A percentile compares a stretch with the other conserved stretches of the same genome.
These are phyloP conservation scores for Trichoderma asperelloides DNA, from an alignment of 495 filamentous ascomycete species.

Conservation along the genomic window DNA sequence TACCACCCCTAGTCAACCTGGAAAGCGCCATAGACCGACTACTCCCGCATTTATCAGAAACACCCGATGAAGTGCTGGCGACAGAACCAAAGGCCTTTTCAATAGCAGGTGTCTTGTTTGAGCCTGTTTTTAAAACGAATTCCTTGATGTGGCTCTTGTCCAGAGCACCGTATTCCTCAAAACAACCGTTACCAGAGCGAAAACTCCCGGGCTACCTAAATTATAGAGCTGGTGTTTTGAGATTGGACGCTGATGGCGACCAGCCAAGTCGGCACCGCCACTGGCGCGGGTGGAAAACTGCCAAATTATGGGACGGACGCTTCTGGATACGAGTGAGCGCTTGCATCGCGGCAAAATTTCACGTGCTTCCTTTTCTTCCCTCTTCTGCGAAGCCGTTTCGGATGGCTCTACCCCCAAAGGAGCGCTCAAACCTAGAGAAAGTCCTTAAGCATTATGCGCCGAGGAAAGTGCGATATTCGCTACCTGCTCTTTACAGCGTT, in stretches of 20 bases:
- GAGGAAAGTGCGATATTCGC: constrained; percentile 42
- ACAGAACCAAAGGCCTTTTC: constrained; percentile 38
- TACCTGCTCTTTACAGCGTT: constrained; percentile 37
- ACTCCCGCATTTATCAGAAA: constrained; percentile 10
- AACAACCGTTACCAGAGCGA: constrained; percentile 13
- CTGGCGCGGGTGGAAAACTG: constrained; percentile 25
- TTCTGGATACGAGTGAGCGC: constrained; percentile 66
- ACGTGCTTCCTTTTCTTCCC: constrained; percentile 42
- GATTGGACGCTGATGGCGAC: not conserved
- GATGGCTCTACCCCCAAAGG: constrained; percentile 19
- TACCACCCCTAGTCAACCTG: constrained; percentile 22
- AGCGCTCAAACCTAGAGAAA: constrained; percentile 18
- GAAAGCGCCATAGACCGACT: constrained; percentile 27
- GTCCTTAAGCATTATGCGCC: constrained; percentile 37
- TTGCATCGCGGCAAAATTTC: constrained; percentile 25
- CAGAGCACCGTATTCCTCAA: constrained; percentile 29
- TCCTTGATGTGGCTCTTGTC: constrained; percentile 29
- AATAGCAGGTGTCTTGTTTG: constrained; percentile 45
- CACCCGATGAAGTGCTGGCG: constrained; percentile 20
- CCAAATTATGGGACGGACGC: constrained; percentile 67
- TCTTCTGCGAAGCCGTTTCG: constrained; percentile 41
- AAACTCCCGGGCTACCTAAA: not conserved
- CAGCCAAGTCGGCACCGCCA: constrained; percentile 5
- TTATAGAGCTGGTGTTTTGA: not conserved
- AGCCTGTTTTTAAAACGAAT: constrained; percentile 25